Evolutionary conservation across 2,329 filamentous ascomycete species (phyloP), one percentile per base, ranked within the genome.

Genomic region (Xylariaceae sp.): DNA sequence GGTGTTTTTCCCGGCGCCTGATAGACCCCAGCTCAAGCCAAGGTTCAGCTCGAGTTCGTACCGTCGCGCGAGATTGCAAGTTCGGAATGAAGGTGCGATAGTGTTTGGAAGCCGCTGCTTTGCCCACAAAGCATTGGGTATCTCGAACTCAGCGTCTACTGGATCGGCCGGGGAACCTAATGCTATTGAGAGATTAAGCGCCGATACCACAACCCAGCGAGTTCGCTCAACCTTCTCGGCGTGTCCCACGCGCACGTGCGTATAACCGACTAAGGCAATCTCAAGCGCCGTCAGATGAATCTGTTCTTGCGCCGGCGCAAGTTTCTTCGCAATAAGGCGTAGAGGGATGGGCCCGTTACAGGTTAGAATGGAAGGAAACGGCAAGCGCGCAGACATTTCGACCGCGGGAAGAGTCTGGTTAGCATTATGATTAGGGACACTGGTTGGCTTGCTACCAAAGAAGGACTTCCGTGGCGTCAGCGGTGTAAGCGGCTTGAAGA

Each of bases 291-390:
- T 83, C 12, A 99, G 74, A 63, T 86, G 89, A 1, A 96, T 77
- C 22, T 83, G 80, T 52, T 90, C 89, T 0, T 77, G 75, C 46
- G 83, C 84, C 16, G 86, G 77, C 51, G 80, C 86, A 19, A 91
- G 74, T 68, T 90, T 95, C 64, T 86, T 90, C 37, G 91, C 79
- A 13, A 96, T 75, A 8, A 99, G 74, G 1, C 90, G 82, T 2
- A 97, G 76, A 0, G 92, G 92, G 7, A 97, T 65, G 5, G 90
- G 85, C 61, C 92, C 81, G 68, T 95, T 95, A 73, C 92, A 95
- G 0, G 92, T 96, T 47, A 97, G 74, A 42, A 96, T 88, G 3
- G 89, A 80, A 3, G 94, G 94, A 65, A 91, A 88, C 0, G 94
- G 94, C 30, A 99, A 74, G 32, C 92, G 83, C 3, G 88, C 89